A percentile compares a stretch with the other conserved stretches of the same genome.
phyloP scores from a whole-genome alignment of 805 yeast genomes.

The Candida pini region DNA sequence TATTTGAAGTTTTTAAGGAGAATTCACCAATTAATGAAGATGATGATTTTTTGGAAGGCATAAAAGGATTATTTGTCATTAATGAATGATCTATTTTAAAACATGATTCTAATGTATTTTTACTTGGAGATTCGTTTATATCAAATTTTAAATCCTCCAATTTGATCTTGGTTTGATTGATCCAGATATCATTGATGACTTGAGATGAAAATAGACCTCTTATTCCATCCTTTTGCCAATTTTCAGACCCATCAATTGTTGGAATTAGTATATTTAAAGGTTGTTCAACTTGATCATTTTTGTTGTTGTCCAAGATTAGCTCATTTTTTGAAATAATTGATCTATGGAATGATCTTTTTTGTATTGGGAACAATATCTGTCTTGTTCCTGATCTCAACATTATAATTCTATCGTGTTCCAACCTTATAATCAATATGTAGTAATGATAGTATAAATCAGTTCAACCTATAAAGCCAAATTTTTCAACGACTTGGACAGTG shows the following conservation, averaged over 20 bases:
- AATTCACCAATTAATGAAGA: conserved; percentile 15
- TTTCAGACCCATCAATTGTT: conserved; percentile 19
- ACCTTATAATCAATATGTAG: too few species aligned
- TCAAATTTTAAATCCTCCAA: conserved; percentile 36
- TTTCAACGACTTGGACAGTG: too few species aligned
- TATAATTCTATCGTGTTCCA: too few species aligned
- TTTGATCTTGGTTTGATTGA: conserved; percentile 35
- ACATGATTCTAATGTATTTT: conserved; percentile 23
- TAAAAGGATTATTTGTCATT: conserved; percentile 13
- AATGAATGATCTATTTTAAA: conserved; percentile 10
- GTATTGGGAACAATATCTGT: not conserved
- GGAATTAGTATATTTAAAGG: conserved; percentile 20
- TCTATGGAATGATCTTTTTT: not conserved
- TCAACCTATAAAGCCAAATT: too few species aligned
- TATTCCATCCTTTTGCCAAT: conserved; percentile 31
- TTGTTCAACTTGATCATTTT: not conserved
- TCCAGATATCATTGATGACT: conserved; percentile 50
- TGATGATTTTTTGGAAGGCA: conserved; percentile 11
- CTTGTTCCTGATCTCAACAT: too few species aligned
- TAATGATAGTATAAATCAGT: too few species aligned
- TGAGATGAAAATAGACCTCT: conserved; percentile 43
- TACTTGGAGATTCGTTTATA: conserved; percentile 25
- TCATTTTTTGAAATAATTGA: too few species aligned
- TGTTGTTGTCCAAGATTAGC: not conserved
- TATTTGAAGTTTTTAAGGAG: conserved; percentile 20